Percentiles rank a stretch among this genome's conserved stretches.
phyloP scores from a whole-genome alignment of 208 protist species.

The Vickermania spadyakhi region DNA sequence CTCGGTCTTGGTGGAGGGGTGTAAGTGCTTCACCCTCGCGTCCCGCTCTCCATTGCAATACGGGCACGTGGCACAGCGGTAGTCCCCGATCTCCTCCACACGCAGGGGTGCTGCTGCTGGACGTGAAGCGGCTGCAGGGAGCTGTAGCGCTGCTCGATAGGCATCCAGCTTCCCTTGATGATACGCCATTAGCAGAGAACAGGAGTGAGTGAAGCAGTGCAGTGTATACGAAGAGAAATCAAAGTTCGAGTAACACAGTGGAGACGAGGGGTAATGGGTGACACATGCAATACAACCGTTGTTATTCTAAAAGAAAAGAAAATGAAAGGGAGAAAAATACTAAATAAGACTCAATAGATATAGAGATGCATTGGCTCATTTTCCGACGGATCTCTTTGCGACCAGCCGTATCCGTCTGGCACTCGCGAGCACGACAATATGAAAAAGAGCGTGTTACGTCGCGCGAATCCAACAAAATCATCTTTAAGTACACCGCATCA shows the following conservation, averaged over 20 bases:
- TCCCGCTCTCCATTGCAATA: constrained; percentile 56
- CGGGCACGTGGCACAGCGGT: constrained; percentile 37
- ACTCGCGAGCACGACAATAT: no score
- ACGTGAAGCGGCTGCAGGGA: background rate
- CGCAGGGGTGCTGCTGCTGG: constrained; percentile 5
- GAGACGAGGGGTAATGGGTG: background rate
- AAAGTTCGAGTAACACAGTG: background rate
- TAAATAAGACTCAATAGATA: constrained; percentile 7
- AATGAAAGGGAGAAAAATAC: constrained; percentile 4
- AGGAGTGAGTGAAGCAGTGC: background rate
- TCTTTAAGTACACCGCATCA: no score
- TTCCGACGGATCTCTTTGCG: no score
- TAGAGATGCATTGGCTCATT: background rate
- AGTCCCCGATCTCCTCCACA: constrained; percentile 11
- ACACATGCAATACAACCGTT: background rate
- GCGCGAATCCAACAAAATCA: no score
- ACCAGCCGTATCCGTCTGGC: background rate
- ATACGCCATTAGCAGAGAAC: constrained; percentile 20
- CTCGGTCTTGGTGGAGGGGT: constrained; percentile 49
- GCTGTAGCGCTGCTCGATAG: constrained; percentile 12
- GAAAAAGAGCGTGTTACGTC: no score
- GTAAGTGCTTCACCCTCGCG: constrained; percentile 45
- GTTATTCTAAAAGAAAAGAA: constrained; percentile 1
- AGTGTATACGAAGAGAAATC: background rate
- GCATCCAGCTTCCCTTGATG: constrained; percentile 18